Evolutionary conservation across 163 green algal species (phyloP).

Genomic region (Prototheca cutis): DNA sequence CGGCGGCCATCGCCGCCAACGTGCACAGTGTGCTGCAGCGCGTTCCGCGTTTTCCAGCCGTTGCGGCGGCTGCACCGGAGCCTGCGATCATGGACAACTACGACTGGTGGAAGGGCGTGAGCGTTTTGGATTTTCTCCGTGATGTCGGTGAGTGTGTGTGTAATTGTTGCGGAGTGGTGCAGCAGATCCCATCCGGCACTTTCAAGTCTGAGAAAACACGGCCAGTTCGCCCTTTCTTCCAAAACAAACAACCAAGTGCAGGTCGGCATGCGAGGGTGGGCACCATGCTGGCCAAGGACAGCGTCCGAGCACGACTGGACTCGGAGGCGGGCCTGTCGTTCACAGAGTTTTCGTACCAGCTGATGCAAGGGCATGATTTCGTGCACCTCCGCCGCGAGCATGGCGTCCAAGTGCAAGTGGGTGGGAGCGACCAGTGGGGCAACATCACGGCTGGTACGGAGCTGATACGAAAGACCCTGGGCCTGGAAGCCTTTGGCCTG

Average conservation of each 20-base stretch:
- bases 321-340: conserved; percentile 86
- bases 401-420: conserved; percentile 74
- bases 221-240: no score
- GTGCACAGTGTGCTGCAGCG: conserved; percentile 35
- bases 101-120: conserved; percentile 85
- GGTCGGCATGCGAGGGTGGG: conserved; percentile 83
- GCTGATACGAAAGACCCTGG: conserved; percentile 23
- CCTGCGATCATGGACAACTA: conserved; percentile 87
- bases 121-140: conserved; percentile 84
- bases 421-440: conserved; percentile 96
- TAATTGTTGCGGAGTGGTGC: no score
- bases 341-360: conserved; percentile 99
- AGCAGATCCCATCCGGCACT: no score
- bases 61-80: no score
- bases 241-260: not conserved
- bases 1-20: conserved; percentile 48
- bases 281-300: conserved; percentile 94
- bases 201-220: no score
- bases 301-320: conserved; percentile 78
- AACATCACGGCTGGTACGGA: conserved; percentile 84
- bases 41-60: not conserved
- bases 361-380: conserved; percentile 98
- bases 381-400: conserved; percentile 76
- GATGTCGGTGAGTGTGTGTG: conserved; percentile 72
- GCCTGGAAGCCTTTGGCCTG: conserved; percentile 59